These are phyloP conservation scores for Erodium texanum DNA, from an alignment of 441 rosid genomes.

Conservation along the genomic window DNA sequence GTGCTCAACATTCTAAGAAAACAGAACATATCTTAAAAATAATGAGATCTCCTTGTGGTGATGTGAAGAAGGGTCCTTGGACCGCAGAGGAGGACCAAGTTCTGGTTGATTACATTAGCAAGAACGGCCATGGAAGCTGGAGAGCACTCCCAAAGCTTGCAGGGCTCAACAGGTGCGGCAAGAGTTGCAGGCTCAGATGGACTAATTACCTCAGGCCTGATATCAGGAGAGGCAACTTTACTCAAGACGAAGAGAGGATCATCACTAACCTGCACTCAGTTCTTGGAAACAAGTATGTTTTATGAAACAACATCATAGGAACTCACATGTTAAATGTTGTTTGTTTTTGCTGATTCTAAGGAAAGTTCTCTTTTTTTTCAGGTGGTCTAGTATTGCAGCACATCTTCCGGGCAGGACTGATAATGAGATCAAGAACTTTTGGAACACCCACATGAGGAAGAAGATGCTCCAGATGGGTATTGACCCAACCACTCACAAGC, in stretches of 20 bases:
- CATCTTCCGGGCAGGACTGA: constrained; percentile 64
- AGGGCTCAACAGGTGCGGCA: constrained; percentile 38
- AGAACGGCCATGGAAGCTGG: constrained; percentile 33
- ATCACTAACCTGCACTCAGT: constrained; percentile 30
- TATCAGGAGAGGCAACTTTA: constrained; percentile 36
- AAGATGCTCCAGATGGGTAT: constrained; percentile 55
- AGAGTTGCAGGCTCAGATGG: constrained; percentile 42
- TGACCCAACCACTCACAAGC: constrained; percentile 49
- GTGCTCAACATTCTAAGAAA: neutral
- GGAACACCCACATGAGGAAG: constrained; percentile 57
- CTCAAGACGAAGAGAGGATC: constrained; percentile 31
- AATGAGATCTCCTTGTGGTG: constrained; percentile 25
- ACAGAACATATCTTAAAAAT: constrained; percentile 4
- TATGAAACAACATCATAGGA: neutral
- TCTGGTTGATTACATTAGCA: constrained; percentile 24
- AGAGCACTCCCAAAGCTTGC: constrained; percentile 33
- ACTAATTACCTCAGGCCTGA: constrained; percentile 43
- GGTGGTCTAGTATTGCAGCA: constrained; percentile 64
- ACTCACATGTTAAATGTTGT: no score
- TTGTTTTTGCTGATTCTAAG: neutral
- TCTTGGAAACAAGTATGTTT: constrained; percentile 35
- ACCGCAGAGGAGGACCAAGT: constrained; percentile 31
- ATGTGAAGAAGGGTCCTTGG: constrained; percentile 40
- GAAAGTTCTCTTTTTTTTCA: constrained; percentile 12
- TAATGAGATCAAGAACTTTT: constrained; percentile 53